phyloP scores from a whole-genome alignment of 257 asterid species.

The Gentiana macrophylla region DNA sequence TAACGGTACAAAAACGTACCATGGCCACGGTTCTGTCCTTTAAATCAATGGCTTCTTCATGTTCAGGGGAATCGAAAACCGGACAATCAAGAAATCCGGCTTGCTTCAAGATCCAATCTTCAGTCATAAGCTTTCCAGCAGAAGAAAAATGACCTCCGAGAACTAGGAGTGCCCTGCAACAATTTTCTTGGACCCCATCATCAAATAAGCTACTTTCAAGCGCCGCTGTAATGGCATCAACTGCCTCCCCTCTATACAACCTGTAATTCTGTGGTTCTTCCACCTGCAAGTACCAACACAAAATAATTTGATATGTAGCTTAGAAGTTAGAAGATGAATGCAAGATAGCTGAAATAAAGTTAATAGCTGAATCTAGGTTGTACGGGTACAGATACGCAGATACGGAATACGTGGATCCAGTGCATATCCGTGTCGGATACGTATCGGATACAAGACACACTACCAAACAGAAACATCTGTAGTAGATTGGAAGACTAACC shows the following conservation, averaged over 20 bases:
- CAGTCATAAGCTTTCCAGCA: conserved; percentile 76
- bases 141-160: conserved; percentile 71
- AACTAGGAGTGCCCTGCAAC: conserved; percentile 58
- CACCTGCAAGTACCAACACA: conserved; percentile 32
- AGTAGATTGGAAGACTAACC: conserved; percentile 25
- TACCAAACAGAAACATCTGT: too few relatives aligned
- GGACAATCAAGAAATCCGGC: conserved; percentile 68
- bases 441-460: too few relatives aligned
- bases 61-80: conserved; percentile 33
- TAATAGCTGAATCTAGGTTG: too few relatives aligned
- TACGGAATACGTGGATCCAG: too few relatives aligned
- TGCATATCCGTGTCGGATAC: too few relatives aligned
- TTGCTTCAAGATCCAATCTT: conserved; percentile 68
- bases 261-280: conserved; percentile 26
- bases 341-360: too few relatives aligned
- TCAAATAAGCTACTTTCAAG: conserved; percentile 44
- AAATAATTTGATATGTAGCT: not conserved
- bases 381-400: too few relatives aligned
- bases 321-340: too few relatives aligned
- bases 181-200: conserved; percentile 31
- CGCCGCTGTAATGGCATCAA: conserved; percentile 46
- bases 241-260: conserved; percentile 43
- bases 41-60: conserved; percentile 15
- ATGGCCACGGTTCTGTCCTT: conserved; percentile 16
- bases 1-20: conserved; percentile 21